phyloP scores from a whole-genome alignment of 805 yeast species.

The Cyberlindnera bimundalis region DNA sequence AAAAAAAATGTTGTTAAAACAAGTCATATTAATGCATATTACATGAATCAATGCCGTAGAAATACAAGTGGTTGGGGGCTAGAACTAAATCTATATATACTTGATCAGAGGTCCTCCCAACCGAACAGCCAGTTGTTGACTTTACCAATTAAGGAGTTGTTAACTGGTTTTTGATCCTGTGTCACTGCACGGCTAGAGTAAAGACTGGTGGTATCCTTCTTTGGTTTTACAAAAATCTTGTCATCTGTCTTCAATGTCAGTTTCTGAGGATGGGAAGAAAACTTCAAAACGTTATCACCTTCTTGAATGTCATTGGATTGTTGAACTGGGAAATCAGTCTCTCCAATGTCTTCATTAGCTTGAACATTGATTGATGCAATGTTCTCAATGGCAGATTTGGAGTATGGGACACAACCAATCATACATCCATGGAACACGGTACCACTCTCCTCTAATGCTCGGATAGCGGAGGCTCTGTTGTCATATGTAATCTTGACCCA shows the following conservation, averaged over 20 bases:
- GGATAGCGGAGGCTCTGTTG: slow-evolving; percentile 66
- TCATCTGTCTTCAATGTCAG: slow-evolving; percentile 42
- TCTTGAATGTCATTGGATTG: slow-evolving; percentile 10
- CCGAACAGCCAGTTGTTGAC: slow-evolving; percentile 47
- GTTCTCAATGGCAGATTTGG: slow-evolving; percentile 57
- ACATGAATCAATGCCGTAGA: too few species aligned
- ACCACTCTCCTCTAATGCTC: slow-evolving; percentile 87
- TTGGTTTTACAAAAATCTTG: slow-evolving; percentile 33
- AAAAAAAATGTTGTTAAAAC: too few species aligned
- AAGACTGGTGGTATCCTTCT: slow-evolving; percentile 15
- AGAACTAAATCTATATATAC: too few species aligned
- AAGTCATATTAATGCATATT: too few species aligned
- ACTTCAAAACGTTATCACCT: slow-evolving; percentile 16
- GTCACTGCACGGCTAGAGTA: slow-evolving; percentile 29
- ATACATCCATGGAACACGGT: slow-evolving; percentile 59
- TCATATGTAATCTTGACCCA: slow-evolving; percentile 92
- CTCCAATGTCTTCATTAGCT: slow-evolving; percentile 47
- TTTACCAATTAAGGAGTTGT: slow-evolving; percentile 15
- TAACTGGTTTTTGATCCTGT: slow-evolving; percentile 17
- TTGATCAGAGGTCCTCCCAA: slow-evolving; percentile 52
- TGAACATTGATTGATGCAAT: slow-evolving; percentile 43
- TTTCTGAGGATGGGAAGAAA: slow-evolving; percentile 19
- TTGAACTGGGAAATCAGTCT: slow-evolving; percentile 22
- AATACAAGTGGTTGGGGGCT: too few species aligned
- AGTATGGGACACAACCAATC: slow-evolving; percentile 69